phyloP scores from a whole-genome alignment of 768 basidiomycete genomes.

The Psilocybe tampanensis region DNA sequence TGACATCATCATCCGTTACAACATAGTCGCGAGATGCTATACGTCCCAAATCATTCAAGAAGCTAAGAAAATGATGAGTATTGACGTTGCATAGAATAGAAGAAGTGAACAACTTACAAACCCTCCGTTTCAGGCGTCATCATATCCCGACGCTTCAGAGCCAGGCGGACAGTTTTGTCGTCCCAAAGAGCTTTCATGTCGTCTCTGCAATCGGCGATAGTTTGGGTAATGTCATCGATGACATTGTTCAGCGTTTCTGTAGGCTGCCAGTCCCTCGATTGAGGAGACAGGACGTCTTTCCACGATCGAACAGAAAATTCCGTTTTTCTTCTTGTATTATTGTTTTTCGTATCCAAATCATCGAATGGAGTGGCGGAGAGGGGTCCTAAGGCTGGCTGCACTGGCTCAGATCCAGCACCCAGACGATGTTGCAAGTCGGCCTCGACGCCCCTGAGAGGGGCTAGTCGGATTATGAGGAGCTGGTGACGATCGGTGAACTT shows the following conservation, averaged over 20 bases:
- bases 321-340: conserved; percentile 27
- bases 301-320: conserved; percentile 61
- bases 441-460: conserved; percentile 64
- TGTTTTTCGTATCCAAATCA: conserved; percentile 24
- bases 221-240: conserved; percentile 42
- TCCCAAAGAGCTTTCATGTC: conserved; percentile 68
- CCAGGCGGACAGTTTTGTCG: conserved; percentile 51
- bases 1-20: conserved; percentile 73
- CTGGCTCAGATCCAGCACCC: conserved; percentile 46
- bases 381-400: conserved; percentile 28
- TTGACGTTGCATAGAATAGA: not conserved
- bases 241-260: conserved; percentile 5
- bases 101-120: conserved; percentile 50
- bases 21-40: conserved; percentile 62
- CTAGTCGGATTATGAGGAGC: conserved; percentile 59
- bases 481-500: conserved; percentile 56
- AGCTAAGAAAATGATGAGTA: conserved; percentile 40
- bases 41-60: conserved; percentile 68
- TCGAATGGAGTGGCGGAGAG: conserved; percentile 53
- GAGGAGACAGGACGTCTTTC: conserved; percentile 44
- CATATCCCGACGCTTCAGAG: conserved; percentile 48
- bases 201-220: conserved; percentile 60
- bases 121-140: conserved; percentile 64
- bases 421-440: conserved; percentile 63
- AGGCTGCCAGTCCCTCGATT: conserved; percentile 11